Percentiles rank a stretch among this genome's conserved stretches.
Conservation (phyloP, 257 asterid genomes). For the Solanum gracilifrons region DNA sequence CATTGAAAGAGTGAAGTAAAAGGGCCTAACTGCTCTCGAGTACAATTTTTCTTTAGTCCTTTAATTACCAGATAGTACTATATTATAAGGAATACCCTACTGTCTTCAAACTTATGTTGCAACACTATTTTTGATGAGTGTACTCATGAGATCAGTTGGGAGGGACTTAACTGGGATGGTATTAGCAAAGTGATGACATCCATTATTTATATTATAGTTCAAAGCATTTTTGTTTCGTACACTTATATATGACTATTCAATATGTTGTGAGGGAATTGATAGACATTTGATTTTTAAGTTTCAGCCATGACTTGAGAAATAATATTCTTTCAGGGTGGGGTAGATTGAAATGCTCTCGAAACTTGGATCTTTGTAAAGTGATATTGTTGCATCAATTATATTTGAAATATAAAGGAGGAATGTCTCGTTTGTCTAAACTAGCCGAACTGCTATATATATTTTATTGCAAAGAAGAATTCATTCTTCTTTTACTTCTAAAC, state of each 20-base stretch:
- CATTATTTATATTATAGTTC: background rate
- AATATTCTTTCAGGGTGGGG: background rate
- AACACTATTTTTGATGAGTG: slow-evolving; percentile 73
- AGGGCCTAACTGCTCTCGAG: background rate
- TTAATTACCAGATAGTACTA: no score
- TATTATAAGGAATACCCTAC: no score
- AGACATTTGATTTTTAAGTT: background rate
- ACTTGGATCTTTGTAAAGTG: no score
- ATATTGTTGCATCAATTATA: no score
- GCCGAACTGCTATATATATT: no score
- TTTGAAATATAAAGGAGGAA: no score
- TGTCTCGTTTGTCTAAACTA: no score
- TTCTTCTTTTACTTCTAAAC: no score
- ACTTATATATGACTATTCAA: background rate
- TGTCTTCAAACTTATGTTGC: slow-evolving; percentile 10
- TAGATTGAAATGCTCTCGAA: no score
- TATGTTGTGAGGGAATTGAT: background rate
- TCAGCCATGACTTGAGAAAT: background rate
- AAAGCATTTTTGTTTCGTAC: background rate
- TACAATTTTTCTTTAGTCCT: no score
- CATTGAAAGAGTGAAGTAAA: background rate
- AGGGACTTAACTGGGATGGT: slow-evolving; percentile 15
- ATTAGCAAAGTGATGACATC: background rate
- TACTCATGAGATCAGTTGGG: slow-evolving; percentile 62
- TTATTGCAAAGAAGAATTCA: no score